phyloP scores from a whole-genome alignment of 2,329 filamentous ascomycete species.

The Fusarium abutilonis region DNA sequence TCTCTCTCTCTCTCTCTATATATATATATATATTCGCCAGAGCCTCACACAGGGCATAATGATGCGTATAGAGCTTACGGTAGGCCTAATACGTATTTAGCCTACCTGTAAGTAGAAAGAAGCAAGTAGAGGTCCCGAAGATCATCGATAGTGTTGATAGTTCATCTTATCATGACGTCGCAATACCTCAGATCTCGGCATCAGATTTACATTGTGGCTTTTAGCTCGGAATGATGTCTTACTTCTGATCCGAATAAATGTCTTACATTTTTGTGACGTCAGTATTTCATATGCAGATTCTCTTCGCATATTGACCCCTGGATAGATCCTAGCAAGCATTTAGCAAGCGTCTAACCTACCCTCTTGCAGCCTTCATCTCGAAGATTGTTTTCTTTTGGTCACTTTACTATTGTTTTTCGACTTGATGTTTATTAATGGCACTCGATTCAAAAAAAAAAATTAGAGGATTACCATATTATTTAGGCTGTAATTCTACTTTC shows the following conservation, averaged over 20 bases:
- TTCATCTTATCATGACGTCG: conserved; percentile 9
- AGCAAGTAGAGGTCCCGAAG: not conserved
- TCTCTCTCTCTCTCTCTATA: no score
- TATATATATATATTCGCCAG: conserved; percentile 1
- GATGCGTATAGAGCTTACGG: not conserved
- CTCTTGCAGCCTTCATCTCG: not conserved
- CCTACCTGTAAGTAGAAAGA: not conserved
- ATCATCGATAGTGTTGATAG: not conserved
- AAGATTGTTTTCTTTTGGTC: no score
- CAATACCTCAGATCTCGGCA: not conserved
- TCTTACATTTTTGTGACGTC: not conserved
- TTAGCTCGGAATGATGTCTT: conserved; percentile 1
- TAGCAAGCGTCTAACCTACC: not conserved
- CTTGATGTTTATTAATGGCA: not conserved
- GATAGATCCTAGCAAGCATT: not conserved
- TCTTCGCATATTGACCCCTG: not conserved
- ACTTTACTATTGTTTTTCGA: not conserved
- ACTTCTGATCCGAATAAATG: not conserved
- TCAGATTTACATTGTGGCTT: conserved; percentile 1
- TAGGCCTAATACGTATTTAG: not conserved
- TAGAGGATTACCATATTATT: no score
- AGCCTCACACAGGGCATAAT: not conserved
- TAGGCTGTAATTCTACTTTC: no score
- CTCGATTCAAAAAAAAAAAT: not conserved
- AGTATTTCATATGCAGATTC: not conserved